phyloP scores from a whole-genome alignment of 106 monocot species.

The Chionographis japonica region DNA sequence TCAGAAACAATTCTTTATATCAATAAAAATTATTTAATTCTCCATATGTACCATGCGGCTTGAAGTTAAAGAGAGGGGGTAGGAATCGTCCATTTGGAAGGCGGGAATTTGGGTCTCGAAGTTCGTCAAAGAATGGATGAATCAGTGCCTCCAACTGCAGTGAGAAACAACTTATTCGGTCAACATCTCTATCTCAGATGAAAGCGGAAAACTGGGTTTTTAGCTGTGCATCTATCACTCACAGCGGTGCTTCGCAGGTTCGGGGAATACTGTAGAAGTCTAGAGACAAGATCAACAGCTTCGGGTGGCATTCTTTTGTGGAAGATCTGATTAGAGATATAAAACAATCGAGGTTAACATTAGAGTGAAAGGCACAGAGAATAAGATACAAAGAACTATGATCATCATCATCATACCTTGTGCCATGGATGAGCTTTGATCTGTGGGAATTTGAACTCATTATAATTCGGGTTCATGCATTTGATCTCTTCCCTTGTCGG shows the following conservation, averaged over 20 bases:
- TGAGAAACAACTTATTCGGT: neutral
- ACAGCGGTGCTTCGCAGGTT: conserved; percentile 66
- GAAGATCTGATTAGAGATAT: conserved; percentile 34
- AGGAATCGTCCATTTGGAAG: conserved; percentile 54
- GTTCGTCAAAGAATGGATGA: conserved; percentile 58
- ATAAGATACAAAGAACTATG: neutral
- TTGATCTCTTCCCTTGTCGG: conserved; percentile 81
- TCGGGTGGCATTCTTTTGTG: conserved; percentile 65
- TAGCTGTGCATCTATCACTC: conserved; percentile 8
- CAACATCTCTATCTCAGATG: neutral
- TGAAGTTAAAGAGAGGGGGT: conserved; percentile 62
- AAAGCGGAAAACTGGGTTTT: too few relatives aligned
- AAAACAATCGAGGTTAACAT: neutral
- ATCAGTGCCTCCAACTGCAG: conserved; percentile 52
- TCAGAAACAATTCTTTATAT: too few relatives aligned
- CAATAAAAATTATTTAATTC: too few relatives aligned
- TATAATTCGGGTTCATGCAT: conserved; percentile 81
- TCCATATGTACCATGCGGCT: conserved; percentile 42
- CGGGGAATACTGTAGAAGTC: conserved; percentile 75
- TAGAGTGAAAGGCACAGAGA: neutral
- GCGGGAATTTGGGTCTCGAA: conserved; percentile 51
- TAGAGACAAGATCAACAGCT: conserved; percentile 63
- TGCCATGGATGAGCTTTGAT: conserved; percentile 84
- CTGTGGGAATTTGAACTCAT: conserved; percentile 65
- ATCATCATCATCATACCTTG: conserved; percentile 26